Evolutionary conservation across 2,329 filamentous ascomycete species (phyloP).

Genomic region (Xylariaceae sp.): DNA sequence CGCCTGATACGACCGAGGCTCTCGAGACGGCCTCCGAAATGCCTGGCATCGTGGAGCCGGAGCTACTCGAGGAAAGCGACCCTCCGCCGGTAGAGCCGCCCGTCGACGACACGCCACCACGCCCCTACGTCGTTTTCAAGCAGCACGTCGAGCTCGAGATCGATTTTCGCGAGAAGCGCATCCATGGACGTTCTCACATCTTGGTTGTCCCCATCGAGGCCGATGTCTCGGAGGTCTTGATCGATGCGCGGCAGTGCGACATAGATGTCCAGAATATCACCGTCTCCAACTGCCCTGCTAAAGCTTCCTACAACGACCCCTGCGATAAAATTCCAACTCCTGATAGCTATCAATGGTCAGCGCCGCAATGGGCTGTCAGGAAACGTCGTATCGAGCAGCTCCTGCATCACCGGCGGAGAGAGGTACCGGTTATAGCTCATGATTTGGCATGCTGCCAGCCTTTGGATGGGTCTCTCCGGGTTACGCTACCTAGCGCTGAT

Average conservation of each 20-base stretch:
- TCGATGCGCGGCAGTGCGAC: constrained; percentile 68
- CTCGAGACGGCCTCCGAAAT: constrained; percentile 36
- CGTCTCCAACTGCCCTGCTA: constrained; percentile 53
- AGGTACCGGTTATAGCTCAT: constrained; percentile 61
- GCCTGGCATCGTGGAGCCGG: constrained; percentile 41
- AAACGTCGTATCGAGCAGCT: constrained; percentile 68
- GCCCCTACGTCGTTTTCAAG: constrained; percentile 66
- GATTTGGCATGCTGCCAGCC: constrained; percentile 62
- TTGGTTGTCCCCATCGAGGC: constrained; percentile 67
- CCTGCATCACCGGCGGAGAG: constrained; percentile 56
- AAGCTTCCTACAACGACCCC: constrained; percentile 64
- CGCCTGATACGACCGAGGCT: constrained; percentile 29
- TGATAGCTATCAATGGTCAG: constrained; percentile 63
- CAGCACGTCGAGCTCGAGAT: constrained; percentile 91
- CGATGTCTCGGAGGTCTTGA: constrained; percentile 61
- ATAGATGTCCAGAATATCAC: constrained; percentile 61
- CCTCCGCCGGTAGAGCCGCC: constrained; percentile 40
- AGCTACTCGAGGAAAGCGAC: constrained; percentile 34
- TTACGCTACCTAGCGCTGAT: constrained; percentile 47
- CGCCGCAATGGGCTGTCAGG: constrained; percentile 78
- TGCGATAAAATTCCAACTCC: constrained; percentile 70
- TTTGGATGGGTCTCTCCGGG: constrained; percentile 57
- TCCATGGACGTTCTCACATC: constrained; percentile 83
- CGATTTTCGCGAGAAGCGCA: constrained; percentile 76
- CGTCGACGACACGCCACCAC: constrained; percentile 41